Evolutionary conservation across 768 basidiomycete species (phyloP).

Genomic region (Serendipita sp.): DNA sequence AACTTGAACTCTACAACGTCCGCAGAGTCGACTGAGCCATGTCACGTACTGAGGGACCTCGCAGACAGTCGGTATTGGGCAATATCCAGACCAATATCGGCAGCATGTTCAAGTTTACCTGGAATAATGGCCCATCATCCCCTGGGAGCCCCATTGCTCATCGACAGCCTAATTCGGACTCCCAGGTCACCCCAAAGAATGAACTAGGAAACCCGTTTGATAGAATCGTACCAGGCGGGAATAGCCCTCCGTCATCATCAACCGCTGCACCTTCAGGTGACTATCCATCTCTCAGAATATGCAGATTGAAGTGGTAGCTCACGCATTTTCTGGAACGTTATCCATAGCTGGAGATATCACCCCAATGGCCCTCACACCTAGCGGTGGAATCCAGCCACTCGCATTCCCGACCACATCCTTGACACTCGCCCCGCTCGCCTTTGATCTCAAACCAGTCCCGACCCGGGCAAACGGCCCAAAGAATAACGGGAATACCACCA

Average conservation of each 20-base stretch:
- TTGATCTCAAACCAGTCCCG: constrained; percentile 42
- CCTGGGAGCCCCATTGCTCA: not conserved
- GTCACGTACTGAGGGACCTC: not conserved
- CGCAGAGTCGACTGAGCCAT: not conserved
- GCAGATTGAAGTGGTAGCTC: too few relatives aligned
- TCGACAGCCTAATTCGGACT: not conserved
- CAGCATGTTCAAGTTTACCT: not conserved
- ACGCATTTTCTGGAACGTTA: too few relatives aligned
- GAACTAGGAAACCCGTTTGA: not conserved
- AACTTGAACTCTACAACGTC: not conserved
- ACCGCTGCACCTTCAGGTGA: too few relatives aligned
- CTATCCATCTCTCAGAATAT: too few relatives aligned
- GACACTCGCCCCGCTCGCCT: constrained; percentile 73
- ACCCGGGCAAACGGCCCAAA: constrained; percentile 1
- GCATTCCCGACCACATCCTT: constrained; percentile 36
- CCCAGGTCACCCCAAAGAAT: not conserved
- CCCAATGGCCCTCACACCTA: constrained; percentile 27
- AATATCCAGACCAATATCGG: not conserved
- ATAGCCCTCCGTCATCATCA: too few relatives aligned
- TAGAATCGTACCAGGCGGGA: too few relatives aligned
- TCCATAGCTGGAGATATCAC: constrained; percentile 8
- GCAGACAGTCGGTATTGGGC: not conserved
- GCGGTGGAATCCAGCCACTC: constrained; percentile 23
- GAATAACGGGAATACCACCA: not conserved
- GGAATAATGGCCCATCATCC: not conserved